A percentile compares a stretch with the other conserved stretches of the same genome.
These are phyloP conservation scores for Acacia pycnantha DNA, from an alignment of 331 rosid species.

Conservation along the genomic window DNA sequence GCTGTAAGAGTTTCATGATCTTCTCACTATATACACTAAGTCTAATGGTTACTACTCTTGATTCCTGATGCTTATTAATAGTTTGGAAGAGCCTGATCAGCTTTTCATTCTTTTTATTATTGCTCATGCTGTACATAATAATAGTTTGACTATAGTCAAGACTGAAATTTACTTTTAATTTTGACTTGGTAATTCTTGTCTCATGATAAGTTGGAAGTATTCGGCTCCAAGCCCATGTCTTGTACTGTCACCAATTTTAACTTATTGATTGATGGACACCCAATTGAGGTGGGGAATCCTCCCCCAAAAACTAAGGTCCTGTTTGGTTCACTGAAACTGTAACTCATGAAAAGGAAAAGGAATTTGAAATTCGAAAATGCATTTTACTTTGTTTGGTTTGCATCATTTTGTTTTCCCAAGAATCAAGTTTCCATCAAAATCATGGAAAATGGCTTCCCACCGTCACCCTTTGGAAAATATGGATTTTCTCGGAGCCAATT, in stretches of 20 bases:
- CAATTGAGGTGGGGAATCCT: background rate
- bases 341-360: background rate
- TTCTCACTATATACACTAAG: background rate
- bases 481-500: background rate
- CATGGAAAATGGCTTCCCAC: background rate
- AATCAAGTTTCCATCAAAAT: background rate
- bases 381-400: background rate
- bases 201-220: background rate
- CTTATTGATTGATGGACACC: conserved; percentile 3
- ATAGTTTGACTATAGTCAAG: background rate
- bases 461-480: background rate
- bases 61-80: background rate
- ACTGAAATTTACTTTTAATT: conserved; percentile 4
- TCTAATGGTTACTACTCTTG: background rate
- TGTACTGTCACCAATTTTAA: background rate
- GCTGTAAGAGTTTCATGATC: background rate
- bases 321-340: background rate
- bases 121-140: background rate
- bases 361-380: too few relatives aligned
- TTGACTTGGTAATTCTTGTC: background rate
- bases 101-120: background rate
- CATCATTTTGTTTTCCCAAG: background rate
- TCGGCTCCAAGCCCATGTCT: background rate
- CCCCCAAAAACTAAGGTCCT: background rate
- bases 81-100: background rate